Percentiles rank a stretch among this genome's conserved stretches.
Conservation (phyloP, 2,329 filamentous ascomycete species). For the Claviceps pazoutovae region DNA sequence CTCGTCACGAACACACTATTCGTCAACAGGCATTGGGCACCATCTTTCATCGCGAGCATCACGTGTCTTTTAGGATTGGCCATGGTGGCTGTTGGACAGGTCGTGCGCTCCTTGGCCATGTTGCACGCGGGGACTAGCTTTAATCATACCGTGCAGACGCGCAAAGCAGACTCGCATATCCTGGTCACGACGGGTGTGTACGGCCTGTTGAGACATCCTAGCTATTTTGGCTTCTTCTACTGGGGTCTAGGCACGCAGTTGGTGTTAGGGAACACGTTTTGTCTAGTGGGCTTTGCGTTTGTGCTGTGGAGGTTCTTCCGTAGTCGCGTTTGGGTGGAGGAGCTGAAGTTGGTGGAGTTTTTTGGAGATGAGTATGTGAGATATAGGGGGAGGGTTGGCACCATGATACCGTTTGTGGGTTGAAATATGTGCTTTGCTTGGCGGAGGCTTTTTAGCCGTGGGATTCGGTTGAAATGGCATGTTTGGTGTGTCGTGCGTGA, state of each 20-base stretch:
- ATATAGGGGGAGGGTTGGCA: constrained; percentile 57
- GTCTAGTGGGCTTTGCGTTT: constrained; percentile 56
- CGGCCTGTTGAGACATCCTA: constrained; percentile 62
- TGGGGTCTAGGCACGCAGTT: constrained; percentile 94
- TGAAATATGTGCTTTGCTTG: constrained; percentile 6
- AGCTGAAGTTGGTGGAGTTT: constrained; percentile 62
- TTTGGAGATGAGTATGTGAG: constrained; percentile 70
- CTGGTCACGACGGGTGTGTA: constrained; percentile 83
- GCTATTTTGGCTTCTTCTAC: constrained; percentile 98
- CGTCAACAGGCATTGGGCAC: constrained; percentile 31
- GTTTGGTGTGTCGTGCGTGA: no score
- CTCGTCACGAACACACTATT: constrained; percentile 44
- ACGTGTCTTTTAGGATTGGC: constrained; percentile 39
- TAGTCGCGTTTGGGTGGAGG: constrained; percentile 61
- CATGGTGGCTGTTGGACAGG: constrained; percentile 57
- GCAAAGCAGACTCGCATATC: constrained; percentile 51
- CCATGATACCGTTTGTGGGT: constrained; percentile 60
- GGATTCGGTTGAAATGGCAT: no score
- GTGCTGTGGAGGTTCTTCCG: constrained; percentile 83
- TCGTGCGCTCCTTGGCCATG: constrained; percentile 72
- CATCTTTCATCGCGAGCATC: constrained; percentile 23
- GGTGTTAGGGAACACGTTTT: constrained; percentile 71
- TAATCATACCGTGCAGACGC: constrained; percentile 72
- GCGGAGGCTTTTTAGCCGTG: no score
- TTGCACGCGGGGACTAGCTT: constrained; percentile 78